phyloP scores from a whole-genome alignment of 306 rosid genomes.

The Vigna radiata region DNA sequence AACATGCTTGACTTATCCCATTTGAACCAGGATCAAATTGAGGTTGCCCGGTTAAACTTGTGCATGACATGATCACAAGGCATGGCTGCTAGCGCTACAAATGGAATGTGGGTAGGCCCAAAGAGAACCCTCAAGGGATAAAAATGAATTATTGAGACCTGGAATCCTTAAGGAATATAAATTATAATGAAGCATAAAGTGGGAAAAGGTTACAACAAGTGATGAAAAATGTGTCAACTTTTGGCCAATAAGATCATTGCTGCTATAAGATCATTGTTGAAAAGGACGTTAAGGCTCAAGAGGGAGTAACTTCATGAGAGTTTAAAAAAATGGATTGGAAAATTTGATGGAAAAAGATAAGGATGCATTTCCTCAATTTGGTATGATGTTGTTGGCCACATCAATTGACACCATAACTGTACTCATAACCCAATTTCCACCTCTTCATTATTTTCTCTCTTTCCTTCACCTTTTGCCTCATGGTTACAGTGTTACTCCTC shows the following conservation, averaged over 20 bases:
- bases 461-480: not conserved
- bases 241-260: constrained; percentile 56
- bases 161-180: constrained; percentile 3
- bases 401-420: constrained; percentile 67
- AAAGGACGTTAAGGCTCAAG: constrained; percentile 38
- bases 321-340: constrained; percentile 49
- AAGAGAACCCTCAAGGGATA: not conserved
- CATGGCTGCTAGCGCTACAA: constrained; percentile 35
- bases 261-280: constrained; percentile 50
- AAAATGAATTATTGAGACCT: not conserved
- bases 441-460: not conserved
- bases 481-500: not conserved
- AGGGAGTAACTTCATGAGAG: constrained; percentile 31
- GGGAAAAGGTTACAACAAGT: constrained; percentile 4
- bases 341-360: constrained; percentile 59
- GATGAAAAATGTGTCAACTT: constrained; percentile 58
- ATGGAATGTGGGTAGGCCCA: constrained; percentile 43
- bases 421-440: constrained; percentile 57
- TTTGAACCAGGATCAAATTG: not conserved
- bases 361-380: constrained; percentile 68
- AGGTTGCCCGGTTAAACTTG: not conserved
- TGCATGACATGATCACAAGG: constrained; percentile 42
- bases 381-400: constrained; percentile 85
- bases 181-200: constrained; percentile 26
- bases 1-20: constrained; percentile 30